A percentile compares a stretch with the other conserved stretches of the same genome.
These are phyloP conservation scores for Podospora anserina DNA, from an alignment of 495 filamentous ascomycete genomes.

Conservation along the genomic window DNA sequence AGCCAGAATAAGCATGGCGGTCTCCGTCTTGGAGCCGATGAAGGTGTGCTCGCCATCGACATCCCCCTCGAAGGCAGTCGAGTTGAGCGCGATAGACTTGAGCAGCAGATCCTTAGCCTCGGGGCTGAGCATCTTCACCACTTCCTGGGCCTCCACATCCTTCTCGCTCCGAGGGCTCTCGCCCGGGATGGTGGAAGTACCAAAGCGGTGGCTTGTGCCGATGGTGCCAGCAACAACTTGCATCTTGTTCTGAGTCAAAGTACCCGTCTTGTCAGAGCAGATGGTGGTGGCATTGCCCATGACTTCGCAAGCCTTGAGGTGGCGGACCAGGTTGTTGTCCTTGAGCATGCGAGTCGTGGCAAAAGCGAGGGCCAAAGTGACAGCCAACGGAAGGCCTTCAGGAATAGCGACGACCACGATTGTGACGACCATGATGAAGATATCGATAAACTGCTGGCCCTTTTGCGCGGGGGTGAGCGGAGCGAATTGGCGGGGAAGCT, in stretches of 20 bases:
- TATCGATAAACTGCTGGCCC: slow-evolving; percentile 81
- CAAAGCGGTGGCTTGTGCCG: slow-evolving; percentile 65
- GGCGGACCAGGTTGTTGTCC: slow-evolving; percentile 90
- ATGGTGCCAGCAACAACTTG: slow-evolving; percentile 76
- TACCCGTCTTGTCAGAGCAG: slow-evolving; percentile 96
- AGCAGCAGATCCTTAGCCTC: slow-evolving; percentile 62
- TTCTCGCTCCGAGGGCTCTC: slow-evolving; percentile 21
- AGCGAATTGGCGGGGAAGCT: slow-evolving; percentile 52
- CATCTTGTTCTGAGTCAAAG: slow-evolving; percentile 93
- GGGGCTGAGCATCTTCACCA: slow-evolving; percentile 49
- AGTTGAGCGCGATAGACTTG: slow-evolving; percentile 79
- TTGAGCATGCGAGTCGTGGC: slow-evolving; percentile 93
- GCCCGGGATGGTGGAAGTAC: slow-evolving; percentile 25
- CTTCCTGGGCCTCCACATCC: slow-evolving; percentile 27
- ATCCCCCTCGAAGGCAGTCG: slow-evolving; percentile 84
- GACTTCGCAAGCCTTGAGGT: slow-evolving; percentile 92
- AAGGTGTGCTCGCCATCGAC: slow-evolving; percentile 67
- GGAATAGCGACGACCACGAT: slow-evolving; percentile 95
- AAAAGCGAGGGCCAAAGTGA: slow-evolving; percentile 90
- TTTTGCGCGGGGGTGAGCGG: slow-evolving; percentile 61
- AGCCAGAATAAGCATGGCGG: slow-evolving; percentile 73
- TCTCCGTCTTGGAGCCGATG: slow-evolving; percentile 89
- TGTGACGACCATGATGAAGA: slow-evolving; percentile 93
- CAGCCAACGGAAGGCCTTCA: slow-evolving; percentile 87
- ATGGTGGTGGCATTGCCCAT: slow-evolving; percentile 98